phyloP scores from a whole-genome alignment of 352 stramenopile genomes.

The Phytophthora sp. region DNA sequence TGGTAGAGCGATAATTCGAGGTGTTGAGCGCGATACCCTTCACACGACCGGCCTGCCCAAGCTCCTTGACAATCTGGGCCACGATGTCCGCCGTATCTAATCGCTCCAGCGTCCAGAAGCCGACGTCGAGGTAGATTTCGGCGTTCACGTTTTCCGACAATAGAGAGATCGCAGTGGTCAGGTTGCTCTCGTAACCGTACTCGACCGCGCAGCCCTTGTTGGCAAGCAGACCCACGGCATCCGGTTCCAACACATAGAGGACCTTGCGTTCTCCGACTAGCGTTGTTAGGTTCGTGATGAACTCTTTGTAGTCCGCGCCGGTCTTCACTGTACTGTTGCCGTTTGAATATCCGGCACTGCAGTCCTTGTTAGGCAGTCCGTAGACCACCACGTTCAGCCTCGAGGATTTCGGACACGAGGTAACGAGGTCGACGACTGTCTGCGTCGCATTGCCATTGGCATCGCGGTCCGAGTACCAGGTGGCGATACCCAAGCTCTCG shows the following conservation, averaged over 20 bases:
- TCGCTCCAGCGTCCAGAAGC: conserved; percentile 59
- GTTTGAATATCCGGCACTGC: conserved; percentile 56
- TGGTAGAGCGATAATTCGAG: conserved; percentile 73
- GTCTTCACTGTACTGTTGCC: conserved; percentile 45
- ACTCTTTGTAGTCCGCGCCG: conserved; percentile 51
- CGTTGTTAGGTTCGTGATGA: conserved; percentile 50
- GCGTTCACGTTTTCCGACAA: conserved; percentile 66
- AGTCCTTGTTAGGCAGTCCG: conserved; percentile 82
- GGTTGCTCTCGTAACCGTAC: conserved; percentile 58
- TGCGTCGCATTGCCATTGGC: conserved; percentile 43
- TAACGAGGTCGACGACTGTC: conserved; percentile 42
- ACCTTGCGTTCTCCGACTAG: conserved; percentile 60
- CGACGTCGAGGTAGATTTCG: conserved; percentile 74
- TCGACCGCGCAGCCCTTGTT: conserved; percentile 44
- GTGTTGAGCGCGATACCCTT: conserved; percentile 83
- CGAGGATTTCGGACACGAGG: conserved; percentile 41
- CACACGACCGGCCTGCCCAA: conserved; percentile 41
- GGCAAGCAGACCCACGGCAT: conserved; percentile 62
- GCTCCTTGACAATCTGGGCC: conserved; percentile 51
- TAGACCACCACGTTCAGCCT: conserved; percentile 71
- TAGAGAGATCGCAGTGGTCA: conserved; percentile 49
- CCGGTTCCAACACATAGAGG: conserved; percentile 74
- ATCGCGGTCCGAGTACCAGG: conserved; percentile 71
- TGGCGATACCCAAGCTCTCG: conserved; percentile 59
- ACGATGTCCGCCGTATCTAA: conserved; percentile 34